phyloP scores from a whole-genome alignment of 2,329 filamentous ascomycete genomes.

The Juglanconis oblonga region DNA sequence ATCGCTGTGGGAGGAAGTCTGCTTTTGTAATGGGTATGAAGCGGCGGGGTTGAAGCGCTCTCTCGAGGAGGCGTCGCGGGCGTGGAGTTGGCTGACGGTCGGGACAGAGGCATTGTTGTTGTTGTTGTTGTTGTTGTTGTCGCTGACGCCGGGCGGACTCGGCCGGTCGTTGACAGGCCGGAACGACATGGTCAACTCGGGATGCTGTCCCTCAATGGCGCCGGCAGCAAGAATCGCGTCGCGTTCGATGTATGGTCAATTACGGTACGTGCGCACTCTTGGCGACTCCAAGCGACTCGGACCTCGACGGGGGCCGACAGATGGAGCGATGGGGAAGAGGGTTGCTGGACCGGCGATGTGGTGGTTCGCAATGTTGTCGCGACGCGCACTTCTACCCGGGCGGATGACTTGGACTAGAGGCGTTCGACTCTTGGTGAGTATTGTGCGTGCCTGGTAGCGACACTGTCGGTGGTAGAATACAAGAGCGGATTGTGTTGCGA shows the following conservation, averaged over 20 bases:
- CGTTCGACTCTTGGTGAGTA: no score
- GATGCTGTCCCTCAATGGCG: background rate
- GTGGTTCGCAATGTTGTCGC: background rate
- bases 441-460: background rate
- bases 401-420: background rate
- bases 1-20: constrained; percentile 33
- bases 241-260: background rate
- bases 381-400: background rate
- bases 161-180: constrained; percentile 16
- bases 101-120: constrained; percentile 1
- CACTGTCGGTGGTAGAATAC: background rate
- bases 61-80: background rate
- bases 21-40: constrained; percentile 10
- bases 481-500: background rate
- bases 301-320: background rate
- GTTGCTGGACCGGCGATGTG: background rate
- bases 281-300: background rate
- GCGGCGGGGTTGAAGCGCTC: background rate
- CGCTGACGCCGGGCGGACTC: constrained; percentile 10
- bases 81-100: background rate
- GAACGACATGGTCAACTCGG: constrained; percentile 15
- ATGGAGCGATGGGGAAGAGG: background rate
- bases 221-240: constrained; percentile 7
- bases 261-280: background rate
- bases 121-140: background rate